Conservation (phyloP, 169 alveolate species). For the Plasmodium blacklocki region DNA sequence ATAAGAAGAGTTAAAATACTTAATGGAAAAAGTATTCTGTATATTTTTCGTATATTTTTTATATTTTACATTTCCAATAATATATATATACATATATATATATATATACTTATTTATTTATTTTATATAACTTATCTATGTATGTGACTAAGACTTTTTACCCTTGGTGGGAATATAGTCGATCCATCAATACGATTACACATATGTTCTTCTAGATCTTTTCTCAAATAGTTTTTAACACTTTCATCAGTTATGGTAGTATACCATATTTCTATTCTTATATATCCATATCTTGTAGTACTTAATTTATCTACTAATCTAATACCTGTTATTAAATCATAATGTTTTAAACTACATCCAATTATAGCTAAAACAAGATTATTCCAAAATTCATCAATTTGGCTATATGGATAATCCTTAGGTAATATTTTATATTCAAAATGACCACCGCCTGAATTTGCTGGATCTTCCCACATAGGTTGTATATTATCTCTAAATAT, state of each 20-base stretch:
- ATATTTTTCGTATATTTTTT: too few species aligned
- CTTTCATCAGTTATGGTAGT: conserved; percentile 77
- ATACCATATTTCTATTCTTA: conserved; percentile 81
- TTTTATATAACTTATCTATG: conserved; percentile 26
- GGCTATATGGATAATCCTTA: conserved; percentile 81
- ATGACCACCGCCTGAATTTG: conserved; percentile 89
- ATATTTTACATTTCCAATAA: too few species aligned
- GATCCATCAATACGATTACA: conserved; percentile 80
- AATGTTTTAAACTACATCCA: conserved; percentile 85
- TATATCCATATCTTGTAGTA: conserved; percentile 76
- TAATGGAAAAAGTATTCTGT: too few species aligned
- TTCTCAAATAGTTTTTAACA: conserved; percentile 65
- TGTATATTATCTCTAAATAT: conserved; percentile 87
- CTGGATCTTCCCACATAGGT: conserved; percentile 91
- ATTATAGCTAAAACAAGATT: conserved; percentile 87
- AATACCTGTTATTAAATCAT: conserved; percentile 85
- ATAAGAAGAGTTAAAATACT: too few species aligned
- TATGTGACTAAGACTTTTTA: conserved; percentile 70
- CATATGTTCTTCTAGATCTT: conserved; percentile 80
- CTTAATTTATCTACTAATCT: conserved; percentile 83
- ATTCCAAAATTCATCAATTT: conserved; percentile 89
- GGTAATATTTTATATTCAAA: conserved; percentile 88
- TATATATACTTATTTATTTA: too few species aligned
- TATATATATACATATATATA: too few species aligned
- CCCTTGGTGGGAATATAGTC: conserved; percentile 78